These are phyloP conservation scores for Balakata baccata DNA, from an alignment of 345 rosid species.

Conservation along the genomic window DNA sequence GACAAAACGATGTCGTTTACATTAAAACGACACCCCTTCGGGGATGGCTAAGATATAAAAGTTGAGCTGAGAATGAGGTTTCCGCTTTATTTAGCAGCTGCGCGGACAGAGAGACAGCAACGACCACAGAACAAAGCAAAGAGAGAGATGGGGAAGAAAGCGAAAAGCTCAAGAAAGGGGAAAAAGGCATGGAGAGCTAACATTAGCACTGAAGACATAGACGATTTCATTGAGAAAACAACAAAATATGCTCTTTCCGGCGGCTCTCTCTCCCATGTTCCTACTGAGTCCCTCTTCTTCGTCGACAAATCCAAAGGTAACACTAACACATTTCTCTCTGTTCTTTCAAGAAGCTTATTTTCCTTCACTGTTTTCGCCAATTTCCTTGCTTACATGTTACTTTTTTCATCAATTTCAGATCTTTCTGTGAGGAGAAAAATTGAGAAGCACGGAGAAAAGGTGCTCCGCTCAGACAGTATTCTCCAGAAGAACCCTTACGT, in stretches of 20 bases:
- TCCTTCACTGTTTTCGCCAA: too few relatives aligned
- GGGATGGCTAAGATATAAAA: background rate
- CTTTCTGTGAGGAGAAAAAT: slow-evolving; percentile 74
- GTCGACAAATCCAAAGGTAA: slow-evolving; percentile 71
- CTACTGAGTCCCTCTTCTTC: slow-evolving; percentile 66
- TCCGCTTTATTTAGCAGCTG: too few relatives aligned
- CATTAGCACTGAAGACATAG: slow-evolving; percentile 77
- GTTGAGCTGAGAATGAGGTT: background rate
- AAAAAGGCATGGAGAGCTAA: slow-evolving; percentile 97
- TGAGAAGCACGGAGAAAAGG: slow-evolving; percentile 71
- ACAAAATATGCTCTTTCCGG: slow-evolving; percentile 84
- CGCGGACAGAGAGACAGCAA: slow-evolving; percentile 8
- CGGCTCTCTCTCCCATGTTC: slow-evolving; percentile 67
- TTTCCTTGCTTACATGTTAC: background rate
- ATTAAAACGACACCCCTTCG: too few relatives aligned
- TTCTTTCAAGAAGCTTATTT: background rate
- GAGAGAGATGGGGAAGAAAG: slow-evolving; percentile 13
- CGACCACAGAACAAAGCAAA: background rate
- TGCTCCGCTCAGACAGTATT: slow-evolving; percentile 61
- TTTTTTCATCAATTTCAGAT: slow-evolving; percentile 37
- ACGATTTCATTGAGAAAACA: slow-evolving; percentile 65
- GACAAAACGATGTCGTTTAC: too few relatives aligned
- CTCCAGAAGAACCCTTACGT: slow-evolving; percentile 79
- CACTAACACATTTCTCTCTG: slow-evolving; percentile 1
- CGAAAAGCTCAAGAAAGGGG: slow-evolving; percentile 74